Base-by-base conservation (phyloP, 306 rosid genomes). In the Vigna mungo region DNA sequence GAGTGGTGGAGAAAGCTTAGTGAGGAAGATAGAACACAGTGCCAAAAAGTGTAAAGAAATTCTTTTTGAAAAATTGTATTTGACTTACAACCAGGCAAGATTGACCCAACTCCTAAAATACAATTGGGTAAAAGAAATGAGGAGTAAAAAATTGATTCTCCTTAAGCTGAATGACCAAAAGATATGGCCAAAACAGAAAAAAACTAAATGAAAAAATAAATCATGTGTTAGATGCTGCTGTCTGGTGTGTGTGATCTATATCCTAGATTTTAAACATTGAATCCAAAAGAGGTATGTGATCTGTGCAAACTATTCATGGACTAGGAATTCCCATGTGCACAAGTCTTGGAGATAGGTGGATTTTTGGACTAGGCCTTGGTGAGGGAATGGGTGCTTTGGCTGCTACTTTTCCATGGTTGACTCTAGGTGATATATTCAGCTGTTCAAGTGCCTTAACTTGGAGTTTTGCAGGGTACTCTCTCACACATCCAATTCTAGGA, bases 381-480 rank as follows among this genome's bases (percentile, higher is more conserved):
- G 97, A 90, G 15, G 96, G 98, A 9, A 89, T 85, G 2, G 97
- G 93, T 15, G 71, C 61, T 74, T 63, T 86, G 30, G 37, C 16
- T 16, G 59, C 65, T 70, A 61, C 52, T 72, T 61, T 78, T 82
- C 62, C 86, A 16, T 20, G 39, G 71, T 34, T 83, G 81, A 69
- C 77, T 43, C 87, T 87, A 0, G 96, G 96, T 7, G 97, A 92
- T 8, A 90, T 78, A 56, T 89, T 84, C 44, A 93, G 87, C 8
- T 91, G 91, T 80, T 88, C 90, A 82, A 94, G 87, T 58, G 97
- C 98, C 82, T 79, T 80, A 74, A 63, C 72, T 83, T 89, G 97
- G 36, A 91, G 91, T 77, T 80, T 53, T 61, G 91, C 4, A 0
- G 97, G 96, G 77, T 94, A 92, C 30, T 92, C 92, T 70, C 92